These are phyloP conservation scores for Blastobotrys robertii DNA, from an alignment of 805 yeast species.

Conservation along the genomic window DNA sequence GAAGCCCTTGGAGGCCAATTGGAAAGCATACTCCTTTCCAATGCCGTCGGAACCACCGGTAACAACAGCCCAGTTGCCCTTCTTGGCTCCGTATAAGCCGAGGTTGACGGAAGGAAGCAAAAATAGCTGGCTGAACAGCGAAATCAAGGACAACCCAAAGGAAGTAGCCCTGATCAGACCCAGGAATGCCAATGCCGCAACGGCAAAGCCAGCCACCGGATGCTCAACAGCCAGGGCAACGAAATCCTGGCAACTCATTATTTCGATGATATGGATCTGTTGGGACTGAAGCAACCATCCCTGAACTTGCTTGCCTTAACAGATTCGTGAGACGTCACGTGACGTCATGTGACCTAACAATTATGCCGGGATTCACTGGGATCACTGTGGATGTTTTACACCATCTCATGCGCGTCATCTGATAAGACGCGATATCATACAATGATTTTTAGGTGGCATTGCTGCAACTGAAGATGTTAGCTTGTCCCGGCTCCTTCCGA, in stretches of 20 bases:
- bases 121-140: conserved; percentile 54
- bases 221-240: conserved; percentile 1
- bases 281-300: too few species aligned
- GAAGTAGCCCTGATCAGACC: conserved; percentile 56
- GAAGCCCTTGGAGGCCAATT: conserved; percentile 78
- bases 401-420: too few species aligned
- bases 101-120: conserved; percentile 42
- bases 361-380: too few species aligned
- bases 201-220: conserved; percentile 7
- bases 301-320: too few species aligned
- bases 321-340: too few species aligned
- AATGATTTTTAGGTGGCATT: too few species aligned
- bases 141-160: conserved; percentile 37
- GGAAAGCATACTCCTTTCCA: conserved; percentile 84
- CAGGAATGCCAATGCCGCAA: conserved; percentile 9
- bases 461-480: too few species aligned
- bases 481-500: too few species aligned
- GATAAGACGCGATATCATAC: too few species aligned
- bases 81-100: conserved; percentile 51
- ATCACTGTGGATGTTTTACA: too few species aligned
- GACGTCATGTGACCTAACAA: too few species aligned
- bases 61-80: conserved; percentile 81
- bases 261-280: too few species aligned
- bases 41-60: conserved; percentile 98
- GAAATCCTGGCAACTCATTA: neutral